Base-by-base conservation (phyloP, 257 asterid species). In the Gardenia jasminoides region DNA sequence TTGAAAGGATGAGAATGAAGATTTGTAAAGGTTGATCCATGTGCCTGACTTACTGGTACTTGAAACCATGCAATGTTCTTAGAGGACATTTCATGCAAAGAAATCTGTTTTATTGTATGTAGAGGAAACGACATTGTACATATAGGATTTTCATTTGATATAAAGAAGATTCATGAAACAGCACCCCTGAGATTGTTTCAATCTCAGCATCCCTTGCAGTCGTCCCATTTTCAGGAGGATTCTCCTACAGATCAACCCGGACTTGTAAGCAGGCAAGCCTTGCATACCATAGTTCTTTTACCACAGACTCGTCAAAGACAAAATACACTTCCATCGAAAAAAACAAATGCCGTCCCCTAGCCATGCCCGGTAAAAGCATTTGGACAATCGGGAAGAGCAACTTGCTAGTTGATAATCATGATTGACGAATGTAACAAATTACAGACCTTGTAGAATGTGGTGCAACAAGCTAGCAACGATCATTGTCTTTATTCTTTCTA, bases 1-100 rank as follows among this genome's bases (percentile, higher is more conserved):
- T 93, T 44, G 98, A 79, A 24, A 83, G 4, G 97, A 93, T 73
- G 93, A 91, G 69, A 93, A 86, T 74, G 84, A 84, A 67, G 80
- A 87, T 36, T 43, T 64, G 72, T 88, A 84, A 83, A 72, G 50
- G 33, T 31, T 81, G 12, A 11, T 13, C 31, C 52, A 26, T 4
- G 3, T 48, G 47, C 68, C 70, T 82, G 62, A 33, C 79, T 78
- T 75, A n/a, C 41, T 24, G 28, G 13, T 67, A 11, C 47, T 39
- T 65, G 17, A 26, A 28, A 74, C 65, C 70, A 74, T 59, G 33
- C 20, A 28, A 47, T 48, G 26, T 17, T 46, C 26, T 28, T 28
- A 24, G 6, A 19, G 30, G 28, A 50, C 59, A 8, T 52, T 30
- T 4, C 70, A 77, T 6, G 61, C 15, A n/a, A 39, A n/a, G 33